Base-by-base conservation (phyloP, 768 basidiomycete species). In the Lactarius indigo region DNA sequence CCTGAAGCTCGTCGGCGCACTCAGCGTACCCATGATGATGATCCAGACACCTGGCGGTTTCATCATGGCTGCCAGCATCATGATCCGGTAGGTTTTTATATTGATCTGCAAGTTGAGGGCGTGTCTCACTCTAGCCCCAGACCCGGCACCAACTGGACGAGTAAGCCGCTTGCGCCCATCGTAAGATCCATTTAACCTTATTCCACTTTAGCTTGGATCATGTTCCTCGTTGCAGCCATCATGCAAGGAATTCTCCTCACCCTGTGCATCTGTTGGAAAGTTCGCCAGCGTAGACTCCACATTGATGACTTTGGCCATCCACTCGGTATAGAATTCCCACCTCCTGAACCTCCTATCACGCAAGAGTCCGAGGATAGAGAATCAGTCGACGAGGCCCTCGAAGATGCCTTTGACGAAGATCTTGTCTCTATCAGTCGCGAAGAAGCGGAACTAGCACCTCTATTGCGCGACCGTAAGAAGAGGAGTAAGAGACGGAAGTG, bases 21-120 rank as follows among this genome's bases (percentile, higher is more conserved):
- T 98, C 18, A 95, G 93, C 73, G 91, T 99, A 64, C 90, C 91
- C 1, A 98, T 94, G 87, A 98, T 99, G 96, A 78, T 86, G 57
- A 92, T 99, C 18, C 96, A 98, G 77, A 93, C 87, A 15, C 95
- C 95, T 3, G 96, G 95, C 4, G 89, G 91, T 1, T 79, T 92
- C 3, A 74, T 92, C n/a, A 96, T 98, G 89, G 90, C 92, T 7
- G 68, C 88, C 5, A 91, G 88, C 69, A 91, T 94, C 64, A 91
- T 89, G 8, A 77, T 92, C 30, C 79, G 87, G 84, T 88, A 64
- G 20, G 80, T 72, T 28, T 66, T 39, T 33, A 31, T 41, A 42
- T 13, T 44, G 50, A 66, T 42, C 59, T 69, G 23, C 63, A 28
- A 15, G 59, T 44, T n/a, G 15, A 35, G n/a, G 28, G 13, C 56